Base-by-base conservation (phyloP, 1,284 basidiomycete species). In the Pholiota adiposa region DNA sequence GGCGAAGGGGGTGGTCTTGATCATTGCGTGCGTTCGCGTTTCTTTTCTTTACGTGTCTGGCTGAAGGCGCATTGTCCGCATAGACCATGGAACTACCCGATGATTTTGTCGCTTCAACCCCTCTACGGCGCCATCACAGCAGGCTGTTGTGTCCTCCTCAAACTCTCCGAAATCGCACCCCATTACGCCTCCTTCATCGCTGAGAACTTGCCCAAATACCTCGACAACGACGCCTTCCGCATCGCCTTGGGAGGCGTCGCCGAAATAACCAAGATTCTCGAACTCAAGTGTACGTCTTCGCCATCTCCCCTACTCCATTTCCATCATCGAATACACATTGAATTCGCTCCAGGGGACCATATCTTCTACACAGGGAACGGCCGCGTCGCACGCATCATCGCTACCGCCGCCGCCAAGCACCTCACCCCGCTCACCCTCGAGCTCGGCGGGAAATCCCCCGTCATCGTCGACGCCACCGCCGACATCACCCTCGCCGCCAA, bases 211-310 rank as follows among this genome's bases (percentile, higher is more conserved):
- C 87, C 89, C 2, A 85, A 90, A 70, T 96, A 97, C 70, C 75
- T 97, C 54, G 94, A 97, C 72, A 78, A 83, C 0, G 84, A 88
- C 41, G 80, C 88, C 8, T 87, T 87, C 60, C 78, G 82, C 0
- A 82, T 96, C 54, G 85, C 96, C 23, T 83, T 90, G 58, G 95
- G 95, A 1, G 90, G 74, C n/a, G 77, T 93, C 0, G 81, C 87
- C 0, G 89, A 94, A 70, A 86, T 88, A 0, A 91, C 89, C 18
- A 88, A 83, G 77, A 73, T 94, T 4, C 79, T 96, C 6, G 90
- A 94, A 67, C 79, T 92, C 41, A 83, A 83, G 58, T 97, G 91
- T 93, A 69, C 14, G 29, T 57, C 23, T 31, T 8, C n/a, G n/a
- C n/a, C 41, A 36, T 53, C 25, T 9, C 34, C 5, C 27, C 46